A percentile compares a stretch with the other conserved stretches of the same genome.
phyloP scores from a whole-genome alignment of 345 rosid species.

The Sonneratia caseolaris region DNA sequence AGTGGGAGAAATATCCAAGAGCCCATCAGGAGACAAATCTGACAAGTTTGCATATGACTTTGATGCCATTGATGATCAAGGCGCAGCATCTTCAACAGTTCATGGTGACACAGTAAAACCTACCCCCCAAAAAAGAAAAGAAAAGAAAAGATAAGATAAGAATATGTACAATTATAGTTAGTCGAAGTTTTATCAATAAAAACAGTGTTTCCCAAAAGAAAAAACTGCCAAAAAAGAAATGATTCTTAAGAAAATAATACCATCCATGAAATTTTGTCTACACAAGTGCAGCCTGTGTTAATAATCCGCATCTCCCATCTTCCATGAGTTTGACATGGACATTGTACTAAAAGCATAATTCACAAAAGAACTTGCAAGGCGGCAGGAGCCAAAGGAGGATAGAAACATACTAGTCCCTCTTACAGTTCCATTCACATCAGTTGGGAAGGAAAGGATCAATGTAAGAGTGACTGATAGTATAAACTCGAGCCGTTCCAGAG shows the following conservation, averaged over 20 bases:
- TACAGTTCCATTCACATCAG: background rate
- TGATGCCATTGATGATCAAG: constrained; percentile 37
- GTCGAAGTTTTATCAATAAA: no score
- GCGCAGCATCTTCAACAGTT: background rate
- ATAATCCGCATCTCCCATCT: background rate
- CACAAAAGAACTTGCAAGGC: background rate
- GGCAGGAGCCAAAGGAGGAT: background rate
- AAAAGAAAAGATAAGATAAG: no score
- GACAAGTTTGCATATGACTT: constrained; percentile 42
- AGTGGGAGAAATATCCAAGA: constrained; percentile 50
- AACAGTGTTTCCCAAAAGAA: no score
- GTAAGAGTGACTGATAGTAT: no score
- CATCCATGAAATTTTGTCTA: background rate
- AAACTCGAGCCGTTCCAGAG: no score
- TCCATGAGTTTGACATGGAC: no score
- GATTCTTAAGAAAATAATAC: background rate
- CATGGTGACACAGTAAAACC: constrained; percentile 1
- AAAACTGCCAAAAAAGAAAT: background rate
- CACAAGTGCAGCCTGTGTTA: background rate
- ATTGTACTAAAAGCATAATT: background rate
- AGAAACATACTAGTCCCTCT: background rate
- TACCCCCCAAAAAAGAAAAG: background rate
- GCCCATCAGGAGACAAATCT: constrained; percentile 49
- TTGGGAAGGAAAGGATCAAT: background rate
- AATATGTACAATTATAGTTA: no score